These are phyloP conservation scores for Knoxia roxburghii DNA, from an alignment of 257 asterid genomes.

Conservation along the genomic window DNA sequence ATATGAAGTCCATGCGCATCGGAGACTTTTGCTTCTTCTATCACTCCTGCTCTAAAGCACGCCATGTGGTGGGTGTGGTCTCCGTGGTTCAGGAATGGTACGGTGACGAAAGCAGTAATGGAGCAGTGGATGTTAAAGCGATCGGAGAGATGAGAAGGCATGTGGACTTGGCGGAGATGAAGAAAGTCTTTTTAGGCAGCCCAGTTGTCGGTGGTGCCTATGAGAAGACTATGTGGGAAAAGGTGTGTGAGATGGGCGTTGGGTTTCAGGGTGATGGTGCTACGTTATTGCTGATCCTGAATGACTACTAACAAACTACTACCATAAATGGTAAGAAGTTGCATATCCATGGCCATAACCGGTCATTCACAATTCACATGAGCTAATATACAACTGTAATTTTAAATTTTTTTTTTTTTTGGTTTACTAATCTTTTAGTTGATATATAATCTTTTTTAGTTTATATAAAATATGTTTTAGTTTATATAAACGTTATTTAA, in stretches of 20 bases:
- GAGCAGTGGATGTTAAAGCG: slow-evolving; percentile 81
- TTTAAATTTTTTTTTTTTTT: too few relatives aligned
- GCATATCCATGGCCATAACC: too few relatives aligned
- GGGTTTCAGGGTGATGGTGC: slow-evolving; percentile 47
- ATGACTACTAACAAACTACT: too few relatives aligned
- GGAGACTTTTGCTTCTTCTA: slow-evolving; percentile 87
- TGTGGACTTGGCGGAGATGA: slow-evolving; percentile 81
- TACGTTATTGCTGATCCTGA: background rate
- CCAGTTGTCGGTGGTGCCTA: slow-evolving; percentile 88
- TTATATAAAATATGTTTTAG: too few relatives aligned
- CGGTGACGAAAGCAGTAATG: slow-evolving; percentile 34
- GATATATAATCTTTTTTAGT: too few relatives aligned
- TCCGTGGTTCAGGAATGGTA: slow-evolving; percentile 75
- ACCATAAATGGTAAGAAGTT: too few relatives aligned
- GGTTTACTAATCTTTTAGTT: too few relatives aligned
- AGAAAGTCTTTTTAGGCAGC: slow-evolving; percentile 62
- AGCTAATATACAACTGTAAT: too few relatives aligned
- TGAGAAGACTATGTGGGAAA: slow-evolving; percentile 58
- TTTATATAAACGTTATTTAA: too few relatives aligned
- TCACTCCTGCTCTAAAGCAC: slow-evolving; percentile 67
- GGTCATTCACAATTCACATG: too few relatives aligned
- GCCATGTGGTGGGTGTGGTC: slow-evolving; percentile 87
- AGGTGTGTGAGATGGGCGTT: slow-evolving; percentile 74
- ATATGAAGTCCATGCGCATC: slow-evolving; percentile 61
- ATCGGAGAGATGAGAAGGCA: slow-evolving; percentile 71